These are phyloP conservation scores for Auricularia sp. DNA, from an alignment of 768 basidiomycete species.

Conservation along the genomic window DNA sequence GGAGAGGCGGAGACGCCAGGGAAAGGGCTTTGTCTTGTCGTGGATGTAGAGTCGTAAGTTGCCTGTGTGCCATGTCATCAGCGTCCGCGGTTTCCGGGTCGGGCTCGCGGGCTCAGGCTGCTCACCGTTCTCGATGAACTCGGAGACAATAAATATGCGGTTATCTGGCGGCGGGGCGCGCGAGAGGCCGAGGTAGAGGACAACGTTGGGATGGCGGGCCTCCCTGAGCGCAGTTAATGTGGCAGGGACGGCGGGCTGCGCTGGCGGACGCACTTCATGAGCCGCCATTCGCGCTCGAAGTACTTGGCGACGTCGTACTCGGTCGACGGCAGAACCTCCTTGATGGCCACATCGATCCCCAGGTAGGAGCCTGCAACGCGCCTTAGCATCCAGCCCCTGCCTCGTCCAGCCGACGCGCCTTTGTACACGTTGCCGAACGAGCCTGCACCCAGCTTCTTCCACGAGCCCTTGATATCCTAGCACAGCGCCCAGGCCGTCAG, in stretches of 20 bases:
- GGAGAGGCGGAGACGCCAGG: slow-evolving; percentile 87
- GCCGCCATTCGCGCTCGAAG: slow-evolving; percentile 95
- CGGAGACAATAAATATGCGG: slow-evolving; percentile 90
- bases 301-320: slow-evolving; percentile 96
- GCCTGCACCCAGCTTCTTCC: slow-evolving; percentile 86
- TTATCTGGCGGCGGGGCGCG: slow-evolving; percentile 66
- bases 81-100: neutral
- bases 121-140: slow-evolving; percentile 79
- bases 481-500: slow-evolving; percentile 2
- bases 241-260: slow-evolving; percentile 9
- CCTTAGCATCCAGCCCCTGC: neutral
- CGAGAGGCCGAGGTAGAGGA: slow-evolving; percentile 84
- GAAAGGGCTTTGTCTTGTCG: slow-evolving; percentile 72
- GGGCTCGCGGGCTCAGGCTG: neutral
- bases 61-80: slow-evolving; percentile 19
- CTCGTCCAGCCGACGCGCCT: slow-evolving; percentile 30
- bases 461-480: slow-evolving; percentile 78
- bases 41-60: slow-evolving; percentile 89
- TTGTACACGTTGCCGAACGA: slow-evolving; percentile 92
- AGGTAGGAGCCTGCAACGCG: slow-evolving; percentile 65
- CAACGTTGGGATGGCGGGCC: slow-evolving; percentile 86
- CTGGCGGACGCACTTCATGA: slow-evolving; percentile 63
- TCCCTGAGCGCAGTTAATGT: slow-evolving; percentile 34
- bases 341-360: slow-evolving; percentile 92
- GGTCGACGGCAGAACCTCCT: slow-evolving; percentile 85